Conservation (phyloP, 164 flowering plant genomes). For the Brasenia schreberi region DNA sequence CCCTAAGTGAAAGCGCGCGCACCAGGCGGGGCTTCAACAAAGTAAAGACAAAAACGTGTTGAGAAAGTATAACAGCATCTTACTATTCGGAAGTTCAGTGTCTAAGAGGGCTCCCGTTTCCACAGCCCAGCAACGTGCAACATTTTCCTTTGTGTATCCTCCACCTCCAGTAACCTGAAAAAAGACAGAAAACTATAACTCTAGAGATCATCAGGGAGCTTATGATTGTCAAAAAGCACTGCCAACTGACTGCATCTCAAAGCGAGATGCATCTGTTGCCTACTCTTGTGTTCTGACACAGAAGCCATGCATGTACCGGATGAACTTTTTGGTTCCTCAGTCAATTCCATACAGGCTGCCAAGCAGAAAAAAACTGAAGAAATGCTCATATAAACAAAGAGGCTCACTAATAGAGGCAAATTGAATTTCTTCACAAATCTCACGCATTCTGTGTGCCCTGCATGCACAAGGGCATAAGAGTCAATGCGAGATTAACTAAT, state of each 20-base stretch:
- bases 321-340: not conserved
- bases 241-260: too few species aligned
- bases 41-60: not conserved
- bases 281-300: not conserved
- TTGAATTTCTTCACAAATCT: conserved; percentile 86
- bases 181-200: not conserved
- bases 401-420: conserved; percentile 76
- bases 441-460: conserved; percentile 98
- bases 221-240: not conserved
- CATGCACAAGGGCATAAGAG: conserved; percentile 1
- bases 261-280: not conserved
- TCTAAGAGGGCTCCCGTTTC: conserved; percentile 94
- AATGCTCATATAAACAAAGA: conserved; percentile 4
- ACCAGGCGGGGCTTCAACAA: not conserved
- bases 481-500: too few species aligned
- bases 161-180: conserved; percentile 98
- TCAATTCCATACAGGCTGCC: not conserved
- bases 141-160: conserved; percentile 96
- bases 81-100: conserved; percentile 88
- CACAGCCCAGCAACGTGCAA: conserved; percentile 96
- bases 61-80: conserved; percentile 1
- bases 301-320: not conserved
- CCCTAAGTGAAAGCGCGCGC: not conserved
- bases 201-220: not conserved
- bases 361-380: not conserved